Evolutionary conservation across 225 moss, liverwort and hornwort genomes (phyloP), one percentile per base, ranked within the genome.

Genomic region (Bryum argenteum): DNA sequence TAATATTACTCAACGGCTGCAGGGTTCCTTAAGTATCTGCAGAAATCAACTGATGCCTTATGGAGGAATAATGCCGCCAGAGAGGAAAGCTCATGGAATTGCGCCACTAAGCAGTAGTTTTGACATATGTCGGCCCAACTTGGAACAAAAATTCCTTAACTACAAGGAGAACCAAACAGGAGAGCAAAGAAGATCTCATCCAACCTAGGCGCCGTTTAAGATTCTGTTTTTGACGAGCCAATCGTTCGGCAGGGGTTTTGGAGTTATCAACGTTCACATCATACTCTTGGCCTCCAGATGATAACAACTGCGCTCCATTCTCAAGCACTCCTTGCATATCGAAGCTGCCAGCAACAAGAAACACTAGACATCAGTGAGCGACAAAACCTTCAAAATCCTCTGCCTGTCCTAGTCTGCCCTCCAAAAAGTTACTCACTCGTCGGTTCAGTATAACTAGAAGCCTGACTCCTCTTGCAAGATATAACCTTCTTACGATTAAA

Each of bases 221-320:
- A 75, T 91, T 91, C 63, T 90, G 80, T 68, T 95, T 92, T 56
- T 95, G 94, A 67, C 87, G 85, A 75, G 85, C 92, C 58, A 95
- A 72, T 62, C 94, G 86, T 79, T 95, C 92, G 61, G 94, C 88
- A 73, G 92, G 82, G 23, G 82, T 85, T 83, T 91, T 94, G 58
- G 88, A 87, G 47, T 84, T 92, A 78, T 95, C 92, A 67, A 95
- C 87, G 70, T 82, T 88, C 58, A 95, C 87, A 79, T 95, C 94
- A 54, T 85, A 95, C 81, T 95, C 94, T 87, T 95, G 94, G 72
- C 94, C 94, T 71, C 90, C 91, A 63, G 94, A 95, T 68, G 91
- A 90, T 60, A 95, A 81, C 54, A 95, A 84, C 47, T 92, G 90
- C n/a, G 91, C 94, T 69, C 94, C 94, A 73, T 77, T 87, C 61